Base-by-base conservation (phyloP, 163 green algal genomes). In the Scenedesmus sp. region DNA sequence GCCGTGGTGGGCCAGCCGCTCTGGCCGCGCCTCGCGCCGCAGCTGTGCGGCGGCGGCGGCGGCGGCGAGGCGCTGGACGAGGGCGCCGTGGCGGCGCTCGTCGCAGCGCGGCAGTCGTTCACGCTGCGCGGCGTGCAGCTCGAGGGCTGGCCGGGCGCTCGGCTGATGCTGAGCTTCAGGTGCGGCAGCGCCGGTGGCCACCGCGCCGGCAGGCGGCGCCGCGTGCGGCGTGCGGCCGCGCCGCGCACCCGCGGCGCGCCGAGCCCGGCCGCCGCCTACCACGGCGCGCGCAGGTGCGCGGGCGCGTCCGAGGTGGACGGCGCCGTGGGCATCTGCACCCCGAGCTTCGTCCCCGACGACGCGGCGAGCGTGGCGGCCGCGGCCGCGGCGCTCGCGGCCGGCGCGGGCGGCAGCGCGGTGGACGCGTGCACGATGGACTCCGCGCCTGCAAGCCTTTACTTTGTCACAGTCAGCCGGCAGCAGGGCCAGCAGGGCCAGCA, bases 381-480 rank as follows among this genome's bases (percentile, higher is more conserved):
- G 65, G 69, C 26, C 39, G 69, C 69, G 45, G 69, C 45, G 22
- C 39, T 65, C 1, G n/a, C 36, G 0, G 10, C 69, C 54, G 57
- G 29, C 0, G 39, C 39, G 39, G 6, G 7, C 6, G 10, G 7
- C 39, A 47, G 39, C 10, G 39, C 7, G 7, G 39, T 6, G 39
- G 6, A n/a, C n/a, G n/a, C n/a, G n/a, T n/a, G n/a, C n/a, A n/a
- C n/a, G n/a, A n/a, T n/a, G n/a, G n/a, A n/a, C n/a, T n/a, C n/a
- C n/a, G n/a, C n/a, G n/a, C n/a, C n/a, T n/a, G n/a, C n/a, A 13
- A 63, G 36, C 14, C 45, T 77, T 29, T 77, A 77, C 29, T 77
- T 77, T 69, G 69, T 77, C 7, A 77, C 69, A 7, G 18, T 77
- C 3, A 67, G 62, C 62, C 4, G 10, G 60, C 22, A 53, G 44